Evolutionary conservation across 306 rosid genomes (phyloP), one percentile per base, ranked within the genome.

Genomic region (Heteromeles arbutifolia): DNA sequence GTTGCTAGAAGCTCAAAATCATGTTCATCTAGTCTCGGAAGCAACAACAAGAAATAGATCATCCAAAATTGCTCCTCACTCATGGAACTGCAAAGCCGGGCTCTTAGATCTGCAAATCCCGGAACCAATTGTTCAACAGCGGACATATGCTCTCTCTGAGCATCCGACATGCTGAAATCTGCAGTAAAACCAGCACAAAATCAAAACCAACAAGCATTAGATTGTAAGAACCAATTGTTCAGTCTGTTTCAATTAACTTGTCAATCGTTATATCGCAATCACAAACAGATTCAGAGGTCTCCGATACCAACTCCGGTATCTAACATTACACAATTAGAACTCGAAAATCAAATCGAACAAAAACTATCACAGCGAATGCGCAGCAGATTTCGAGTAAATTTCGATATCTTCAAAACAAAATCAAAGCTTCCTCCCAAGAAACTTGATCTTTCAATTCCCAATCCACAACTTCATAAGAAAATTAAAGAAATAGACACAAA

Each of bases 61-160:
- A 89, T 87, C 99, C 99, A 95, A 86, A 95, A 95, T 50, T 72
- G 79, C 74, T 79, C 92, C 82, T 87, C 90, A 26, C 83, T 82
- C 97, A 92, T 89, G 82, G 81, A 85, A 82, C 84, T 76, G 84
- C 90, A 85, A 74, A 92, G 87, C 43, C 72, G 81, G 75, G 62
- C 74, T 85, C 96, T 83, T 9, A 90, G 91, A 72, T 84, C 76
- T 44, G 84, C 86, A 67, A 95, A 83, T 44, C 82, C 87, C 32
- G 97, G 96, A 25, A 89, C 84, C 84, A 86, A 79, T 58, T 58
- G 85, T 75, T 92, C 93, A 57, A 95, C 86, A 77, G 89, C 74
- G 61, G 85, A 79, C 69, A 77, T 87, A 85, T 95, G 99, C 57
- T 78, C 86, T 79, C 84, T 90, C 87, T 92, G 97, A 75, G 86